Evolutionary conservation across 768 basidiomycete genomes (phyloP).

Genomic region (Hemileccinum impolitum): DNA sequence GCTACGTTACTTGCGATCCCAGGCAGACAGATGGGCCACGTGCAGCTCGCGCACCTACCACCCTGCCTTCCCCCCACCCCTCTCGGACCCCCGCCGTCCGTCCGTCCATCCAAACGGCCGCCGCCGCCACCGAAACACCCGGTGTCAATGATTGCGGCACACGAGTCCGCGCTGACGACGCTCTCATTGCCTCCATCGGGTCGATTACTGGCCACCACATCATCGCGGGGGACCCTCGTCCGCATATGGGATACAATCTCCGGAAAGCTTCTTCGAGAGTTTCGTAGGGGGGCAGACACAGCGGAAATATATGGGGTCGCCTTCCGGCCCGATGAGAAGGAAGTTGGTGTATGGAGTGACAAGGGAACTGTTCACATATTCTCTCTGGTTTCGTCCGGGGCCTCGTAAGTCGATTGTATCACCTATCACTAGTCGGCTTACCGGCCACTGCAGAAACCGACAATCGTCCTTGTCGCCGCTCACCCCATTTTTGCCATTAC

Average conservation of each 20-base stretch:
- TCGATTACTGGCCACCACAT: constrained; percentile 78
- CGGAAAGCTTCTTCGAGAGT: constrained; percentile 73
- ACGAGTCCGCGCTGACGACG: constrained; percentile 74
- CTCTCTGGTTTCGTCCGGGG: constrained; percentile 61
- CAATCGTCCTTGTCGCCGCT: constrained; percentile 81
- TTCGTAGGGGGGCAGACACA: constrained; percentile 83
- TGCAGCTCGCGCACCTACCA: constrained; percentile 82
- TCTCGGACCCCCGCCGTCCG: constrained; percentile 52
- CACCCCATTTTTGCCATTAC: constrained; percentile 75
- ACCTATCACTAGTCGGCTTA: constrained; percentile 4
- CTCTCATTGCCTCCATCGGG: constrained; percentile 78
- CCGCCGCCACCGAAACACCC: constrained; percentile 59
- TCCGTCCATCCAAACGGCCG: constrained; percentile 52
- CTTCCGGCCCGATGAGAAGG: constrained; percentile 81
- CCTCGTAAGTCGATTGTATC: constrained; percentile 49
- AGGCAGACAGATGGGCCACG: constrained; percentile 83
- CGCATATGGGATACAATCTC: constrained; percentile 79
- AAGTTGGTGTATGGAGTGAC: constrained; percentile 91
- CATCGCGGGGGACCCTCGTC: constrained; percentile 78
- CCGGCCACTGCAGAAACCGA: constrained; percentile 59
- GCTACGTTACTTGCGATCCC: constrained; percentile 84
- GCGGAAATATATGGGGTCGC: constrained; percentile 90
- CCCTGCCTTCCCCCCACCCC: constrained; percentile 65
- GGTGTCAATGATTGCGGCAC: constrained; percentile 80
- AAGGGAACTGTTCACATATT: constrained; percentile 94